Base-by-base conservation (phyloP, 352 stramenopile species). In the Phytophthora citricola region DNA sequence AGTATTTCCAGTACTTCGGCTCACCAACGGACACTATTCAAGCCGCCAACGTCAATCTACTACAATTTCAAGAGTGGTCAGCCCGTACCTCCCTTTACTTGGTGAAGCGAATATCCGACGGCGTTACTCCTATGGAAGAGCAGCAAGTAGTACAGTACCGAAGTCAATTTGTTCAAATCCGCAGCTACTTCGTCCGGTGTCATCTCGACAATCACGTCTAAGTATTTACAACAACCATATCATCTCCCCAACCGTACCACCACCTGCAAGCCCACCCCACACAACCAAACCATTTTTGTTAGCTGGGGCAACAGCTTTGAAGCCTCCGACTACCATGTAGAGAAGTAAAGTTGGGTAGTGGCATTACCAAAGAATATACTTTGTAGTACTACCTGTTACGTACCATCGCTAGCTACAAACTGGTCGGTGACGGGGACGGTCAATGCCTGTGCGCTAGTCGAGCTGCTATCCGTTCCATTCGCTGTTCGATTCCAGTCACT, bases 1-100 rank as follows among this genome's bases (percentile, higher is more conserved):
- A 54, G 34, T 76, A 75, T 32, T 58, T 79, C n/a, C 54, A 73
- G 39, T 49, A 68, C 29, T 64, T 63, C 34, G 66, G 66, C 9
- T 64, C 55, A 11, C 62, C 62, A 20, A 54, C 27, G 5, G 43
- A 36, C 11, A 36, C 53, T 6, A 63, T 63, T 29, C 52, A 49
- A 51, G 61, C 44, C 17, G 40, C 61, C 15, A 47, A 17, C 34
- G 31, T 40, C 3, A 60, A 66, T 9, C 24, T 53, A 17, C 45
- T 64, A 17, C 38, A 53, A 12, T 20, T 52, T 8, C 15, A 66
- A 48, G 39, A 49, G 29, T 20, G 46, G 9, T 52, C 17, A 7
- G 41, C 27, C 2, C 38, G 36, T 4, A 51, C 39, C 17, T 29
- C 49, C 24, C 49, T 54, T 14, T 40, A 26, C 32, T 41, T 2